phyloP scores from a whole-genome alignment of 78 protist species.

The Isochrysis galbana region DNA sequence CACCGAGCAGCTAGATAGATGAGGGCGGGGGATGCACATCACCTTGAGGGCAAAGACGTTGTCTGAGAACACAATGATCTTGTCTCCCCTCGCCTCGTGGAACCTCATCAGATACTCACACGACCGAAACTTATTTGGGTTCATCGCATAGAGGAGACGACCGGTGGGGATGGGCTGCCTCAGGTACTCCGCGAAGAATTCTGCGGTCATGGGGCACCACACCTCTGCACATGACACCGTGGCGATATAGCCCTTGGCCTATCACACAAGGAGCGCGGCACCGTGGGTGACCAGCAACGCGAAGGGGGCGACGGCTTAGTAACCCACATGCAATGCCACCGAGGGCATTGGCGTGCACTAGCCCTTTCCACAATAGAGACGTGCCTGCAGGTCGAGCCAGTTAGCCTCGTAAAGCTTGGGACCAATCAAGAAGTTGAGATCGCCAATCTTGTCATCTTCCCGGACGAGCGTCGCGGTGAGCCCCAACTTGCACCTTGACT shows the following conservation, averaged over 20 bases:
- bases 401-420: conserved; percentile 99
- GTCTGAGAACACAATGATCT: conserved; percentile 93
- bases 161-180: no score
- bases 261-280: neutral
- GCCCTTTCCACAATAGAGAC: no score
- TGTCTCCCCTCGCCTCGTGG: conserved; percentile 91
- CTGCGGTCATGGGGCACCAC: conserved; percentile 92
- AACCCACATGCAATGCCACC: neutral
- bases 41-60: conserved; percentile 72
- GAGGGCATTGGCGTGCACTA: no score
- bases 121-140: conserved; percentile 91
- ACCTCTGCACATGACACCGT: conserved; percentile 83
- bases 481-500: conserved; percentile 96
- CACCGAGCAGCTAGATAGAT: no score
- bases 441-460: conserved; percentile 94
- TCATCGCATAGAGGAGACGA: conserved; percentile 77
- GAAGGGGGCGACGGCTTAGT: neutral
- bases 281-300: neutral
- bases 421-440: conserved; percentile 94
- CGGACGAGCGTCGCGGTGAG: conserved; percentile 91
- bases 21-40: no score
- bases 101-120: conserved; percentile 79
- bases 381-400: conserved; percentile 95
- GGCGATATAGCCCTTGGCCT: conserved; percentile 71
- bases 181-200: conserved; percentile 81